phyloP scores from a whole-genome alignment of 2,329 filamentous ascomycete species.

The Venturia nashicola region DNA sequence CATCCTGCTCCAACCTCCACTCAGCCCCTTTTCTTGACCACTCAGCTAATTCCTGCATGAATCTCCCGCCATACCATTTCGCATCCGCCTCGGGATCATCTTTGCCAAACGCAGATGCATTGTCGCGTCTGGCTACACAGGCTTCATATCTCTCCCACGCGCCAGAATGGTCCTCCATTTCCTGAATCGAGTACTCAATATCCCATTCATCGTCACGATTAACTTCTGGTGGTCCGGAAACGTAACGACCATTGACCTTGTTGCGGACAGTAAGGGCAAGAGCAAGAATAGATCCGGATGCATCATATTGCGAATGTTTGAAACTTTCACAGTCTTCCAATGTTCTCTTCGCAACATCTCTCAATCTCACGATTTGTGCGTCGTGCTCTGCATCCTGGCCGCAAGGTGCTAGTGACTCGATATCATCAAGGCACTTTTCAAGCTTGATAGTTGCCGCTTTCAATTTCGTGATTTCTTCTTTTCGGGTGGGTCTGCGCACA shows the following conservation, averaged over 20 bases:
- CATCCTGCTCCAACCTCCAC: constrained; percentile 45
- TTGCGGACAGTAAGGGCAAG: constrained; percentile 64
- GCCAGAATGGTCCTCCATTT: constrained; percentile 35
- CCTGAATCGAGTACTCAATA: constrained; percentile 66
- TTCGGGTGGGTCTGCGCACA: background rate
- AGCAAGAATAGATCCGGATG: constrained; percentile 38
- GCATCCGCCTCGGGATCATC: constrained; percentile 29
- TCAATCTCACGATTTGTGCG: background rate
- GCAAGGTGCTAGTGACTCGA: background rate
- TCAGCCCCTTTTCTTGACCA: constrained; percentile 47
- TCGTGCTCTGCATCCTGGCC: background rate
- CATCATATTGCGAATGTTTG: background rate
- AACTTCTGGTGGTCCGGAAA: constrained; percentile 47
- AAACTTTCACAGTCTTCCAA: background rate
- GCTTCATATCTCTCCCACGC: constrained; percentile 43
- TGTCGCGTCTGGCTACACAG: constrained; percentile 11
- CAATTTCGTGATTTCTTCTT: background rate
- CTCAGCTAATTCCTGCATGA: constrained; percentile 38
- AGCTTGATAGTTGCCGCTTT: background rate
- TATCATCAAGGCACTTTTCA: background rate
- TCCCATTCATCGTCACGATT: constrained; percentile 45
- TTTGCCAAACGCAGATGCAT: constrained; percentile 26
- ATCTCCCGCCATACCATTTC: constrained; percentile 27
- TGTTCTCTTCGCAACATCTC: constrained; percentile 1
- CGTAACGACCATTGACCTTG: constrained; percentile 53